phyloP scores from a whole-genome alignment of 352 stramenopile genomes.

The Blastocystis sp. region DNA sequence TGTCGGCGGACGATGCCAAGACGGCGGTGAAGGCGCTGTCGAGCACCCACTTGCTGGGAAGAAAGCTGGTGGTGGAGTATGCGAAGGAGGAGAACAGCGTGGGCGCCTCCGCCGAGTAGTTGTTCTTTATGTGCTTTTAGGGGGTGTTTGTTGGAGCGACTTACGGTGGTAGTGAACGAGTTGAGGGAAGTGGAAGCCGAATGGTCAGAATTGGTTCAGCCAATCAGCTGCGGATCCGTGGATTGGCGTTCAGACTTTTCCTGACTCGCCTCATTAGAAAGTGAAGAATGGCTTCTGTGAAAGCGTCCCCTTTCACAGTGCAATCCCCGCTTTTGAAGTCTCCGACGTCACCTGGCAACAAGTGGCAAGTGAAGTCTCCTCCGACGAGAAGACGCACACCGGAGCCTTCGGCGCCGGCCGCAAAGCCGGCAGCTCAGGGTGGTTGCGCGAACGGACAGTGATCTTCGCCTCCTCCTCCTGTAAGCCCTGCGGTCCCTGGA shows the following conservation, averaged over 20 bases:
- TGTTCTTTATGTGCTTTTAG: not conserved
- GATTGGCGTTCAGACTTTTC: conserved; percentile 44
- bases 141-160: not conserved
- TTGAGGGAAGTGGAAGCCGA: not conserved
- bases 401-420: not conserved
- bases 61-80: conserved; percentile 96
- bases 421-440: not conserved
- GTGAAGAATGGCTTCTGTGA: conserved; percentile 63
- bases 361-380: conserved; percentile 50
- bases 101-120: not conserved
- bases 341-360: not conserved
- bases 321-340: conserved; percentile 59
- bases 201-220: conserved; percentile 22
- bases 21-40: conserved; percentile 85
- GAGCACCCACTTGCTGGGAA: conserved; percentile 94
- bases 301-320: conserved; percentile 39
- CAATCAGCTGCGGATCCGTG: not conserved
- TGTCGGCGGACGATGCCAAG: conserved; percentile 88
- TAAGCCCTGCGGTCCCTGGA: not conserved
- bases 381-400: conserved; percentile 37
- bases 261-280: conserved; percentile 20
- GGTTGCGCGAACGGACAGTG: conserved; percentile 63
- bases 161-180: not conserved
- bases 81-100: conserved; percentile 77
- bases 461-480: conserved; percentile 29